Evolutionary conservation across 148 eudicot species (phyloP), one percentile per base, ranked within the genome.

Genomic region (Rhododendron griersonianum): DNA sequence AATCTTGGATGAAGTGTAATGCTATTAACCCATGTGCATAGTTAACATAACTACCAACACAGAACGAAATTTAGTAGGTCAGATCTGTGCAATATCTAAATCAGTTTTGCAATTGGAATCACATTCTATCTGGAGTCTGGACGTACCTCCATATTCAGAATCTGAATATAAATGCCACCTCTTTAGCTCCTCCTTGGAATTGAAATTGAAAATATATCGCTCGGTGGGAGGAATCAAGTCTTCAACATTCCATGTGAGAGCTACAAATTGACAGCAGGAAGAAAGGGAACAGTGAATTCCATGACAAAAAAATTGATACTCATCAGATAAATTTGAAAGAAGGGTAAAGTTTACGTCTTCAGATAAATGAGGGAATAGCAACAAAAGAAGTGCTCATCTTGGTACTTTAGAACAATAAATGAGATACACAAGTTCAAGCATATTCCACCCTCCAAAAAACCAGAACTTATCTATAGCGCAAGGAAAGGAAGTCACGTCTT

Each of bases 111-210:
- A 81, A 83, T 53, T 63, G 88, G 33, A 28, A 87, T 78, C 78
- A 55, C 85, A 81, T 13, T 53, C 48, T 48, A 74, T 50, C 7
- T 13, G 30, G 57, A 69, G 63, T 59, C 18, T 19, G 23, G 69
- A 77, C 41, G 45, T 88, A 96, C 99, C 99, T 93, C 98, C 98
- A 85, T 92, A 97, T 92, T 97, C 98, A 84, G 99, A 97, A 90
- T 97, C 99, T 81, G 99, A 95, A 89, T 97, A 97, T 33, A 97
- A 89, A 90, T 97, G 99, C 99, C 99, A 95, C 89, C 87, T 93
- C 79, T 95, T 94, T 50, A 97, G 89, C 89, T 94, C 99, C 86
- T 97, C 95, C 89, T 93, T 95, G 35, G 95, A 91, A 85, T 89
- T 90, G 91, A 97, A 97, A 77, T 86, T 91, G 90, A 91, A 97